Evolutionary conservation across 2,329 filamentous ascomycete genomes (phyloP), one percentile per base, ranked within the genome.

Genomic region (Harringtonia lauricola): DNA sequence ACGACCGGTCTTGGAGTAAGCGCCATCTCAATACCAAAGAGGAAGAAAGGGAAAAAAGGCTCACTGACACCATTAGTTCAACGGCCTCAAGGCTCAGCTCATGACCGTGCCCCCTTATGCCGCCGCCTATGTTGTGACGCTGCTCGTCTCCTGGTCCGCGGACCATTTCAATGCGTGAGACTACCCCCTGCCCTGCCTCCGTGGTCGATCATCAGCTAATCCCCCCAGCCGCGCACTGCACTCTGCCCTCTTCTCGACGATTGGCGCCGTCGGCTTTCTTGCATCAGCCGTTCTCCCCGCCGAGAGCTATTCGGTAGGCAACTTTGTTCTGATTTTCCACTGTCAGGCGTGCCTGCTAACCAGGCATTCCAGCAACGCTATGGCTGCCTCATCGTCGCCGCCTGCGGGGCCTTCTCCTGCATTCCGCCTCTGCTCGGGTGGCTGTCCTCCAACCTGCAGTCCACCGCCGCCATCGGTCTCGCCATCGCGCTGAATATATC

Each of bases 31-130:
- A n/a, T n/a, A n/a, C n/a, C n/a, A n/a, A n/a, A n/a, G n/a, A n/a
- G n/a, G n/a, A n/a, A n/a, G n/a, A n/a, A n/a, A n/a, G n/a, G n/a
- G n/a, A n/a, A n/a, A n/a, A n/a, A n/a, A n/a, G n/a, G 24, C 24
- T 10, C 24, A 26, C 24, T 26, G 10, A 26, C 24, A 26, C 10
- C 7, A 26, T 4, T 17, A 47, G n/a, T 62, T 57, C 33, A 47
- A 55, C 22, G 57, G 60, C 28, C 53, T 61, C 8, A 48, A 76
- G 45, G 72, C 81, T 1, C 80, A 84, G 55, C 69, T 80, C 29
- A 65, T 84, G 44, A 83, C 79, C 0, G 81, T 84, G 24, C 80
- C 80, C 2, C 81, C 78, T 50, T 84, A 83, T 53, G 71, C 71
- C 1, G 59, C 81, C 3, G 79, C 60, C 36, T 62, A 61, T 22